These are phyloP conservation scores for Santalum album DNA, from an alignment of 164 flowering plant species.

Conservation along the genomic window DNA sequence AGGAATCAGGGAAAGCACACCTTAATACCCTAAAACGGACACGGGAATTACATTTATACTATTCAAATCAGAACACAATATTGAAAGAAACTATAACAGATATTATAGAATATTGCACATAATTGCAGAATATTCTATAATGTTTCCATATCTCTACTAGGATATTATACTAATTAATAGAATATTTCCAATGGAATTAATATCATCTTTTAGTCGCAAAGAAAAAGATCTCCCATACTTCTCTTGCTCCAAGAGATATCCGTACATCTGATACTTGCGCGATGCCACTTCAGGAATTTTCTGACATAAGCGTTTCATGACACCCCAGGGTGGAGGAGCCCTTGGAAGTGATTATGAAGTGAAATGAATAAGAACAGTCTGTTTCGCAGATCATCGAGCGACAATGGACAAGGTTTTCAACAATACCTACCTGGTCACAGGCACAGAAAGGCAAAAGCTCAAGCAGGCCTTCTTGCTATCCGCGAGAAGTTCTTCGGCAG, in stretches of 20 bases:
- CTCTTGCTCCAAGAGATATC: conserved; percentile 66
- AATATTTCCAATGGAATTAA: too few relatives aligned
- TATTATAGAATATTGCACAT: too few relatives aligned
- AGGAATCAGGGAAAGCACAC: too few relatives aligned
- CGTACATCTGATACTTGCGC: conserved; percentile 76
- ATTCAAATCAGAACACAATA: too few relatives aligned
- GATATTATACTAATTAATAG: too few relatives aligned
- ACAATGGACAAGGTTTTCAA: background rate
- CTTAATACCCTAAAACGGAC: too few relatives aligned
- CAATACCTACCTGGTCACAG: conserved; percentile 81
- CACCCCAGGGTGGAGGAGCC: conserved; percentile 79
- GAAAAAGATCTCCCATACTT: conserved; percentile 42
- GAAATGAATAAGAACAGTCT: background rate
- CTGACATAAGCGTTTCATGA: conserved; percentile 69
- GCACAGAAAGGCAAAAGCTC: conserved; percentile 70
- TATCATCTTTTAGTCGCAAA: too few relatives aligned
- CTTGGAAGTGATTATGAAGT: conserved; percentile 20
- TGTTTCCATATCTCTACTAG: too few relatives aligned
- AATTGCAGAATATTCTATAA: too few relatives aligned
- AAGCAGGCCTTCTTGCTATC: conserved; percentile 84
- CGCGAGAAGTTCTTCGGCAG: conserved; percentile 66
- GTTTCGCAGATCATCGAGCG: too few relatives aligned
- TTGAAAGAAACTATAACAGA: too few relatives aligned
- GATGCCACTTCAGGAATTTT: conserved; percentile 78
- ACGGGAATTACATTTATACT: too few relatives aligned